phyloP scores from a whole-genome alignment of 805 yeast species.

The Saccharomycopsis fodiens region DNA sequence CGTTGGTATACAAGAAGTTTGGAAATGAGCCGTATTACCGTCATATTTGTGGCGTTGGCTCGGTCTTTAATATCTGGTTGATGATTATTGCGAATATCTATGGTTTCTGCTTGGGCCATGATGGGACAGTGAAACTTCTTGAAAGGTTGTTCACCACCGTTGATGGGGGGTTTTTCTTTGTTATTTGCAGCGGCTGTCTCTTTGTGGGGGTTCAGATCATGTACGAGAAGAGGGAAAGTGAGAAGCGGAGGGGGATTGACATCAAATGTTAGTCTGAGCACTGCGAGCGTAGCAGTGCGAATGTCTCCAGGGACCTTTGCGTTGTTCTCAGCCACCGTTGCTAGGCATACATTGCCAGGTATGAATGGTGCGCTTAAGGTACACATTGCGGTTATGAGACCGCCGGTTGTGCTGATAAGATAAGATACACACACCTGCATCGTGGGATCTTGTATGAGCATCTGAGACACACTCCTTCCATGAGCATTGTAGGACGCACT shows the following conservation, averaged over 20 bases:
- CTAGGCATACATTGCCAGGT: no score
- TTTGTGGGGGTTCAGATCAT: conserved; percentile 86
- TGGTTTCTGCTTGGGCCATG: conserved; percentile 90
- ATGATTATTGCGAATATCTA: conserved; percentile 95
- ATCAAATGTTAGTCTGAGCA: conserved; percentile 59
- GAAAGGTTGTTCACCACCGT: conserved; percentile 64
- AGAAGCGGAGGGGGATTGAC: conserved; percentile 74
- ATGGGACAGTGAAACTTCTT: conserved; percentile 66
- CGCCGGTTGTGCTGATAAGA: no score
- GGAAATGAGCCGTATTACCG: conserved; percentile 60
- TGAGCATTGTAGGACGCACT: no score
- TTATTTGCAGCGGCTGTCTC: conserved; percentile 53
- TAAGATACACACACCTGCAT: no score
- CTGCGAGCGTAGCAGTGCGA: no score
- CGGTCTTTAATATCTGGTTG: conserved; percentile 87
- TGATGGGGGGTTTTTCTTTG: conserved; percentile 56
- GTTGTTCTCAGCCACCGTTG: no score
- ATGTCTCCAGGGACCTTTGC: no score
- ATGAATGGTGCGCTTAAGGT: no score
- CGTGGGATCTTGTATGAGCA: no score
- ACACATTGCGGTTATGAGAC: no score
- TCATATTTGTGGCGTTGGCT: conserved; percentile 79
- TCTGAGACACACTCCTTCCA: no score
- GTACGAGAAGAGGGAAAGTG: conserved; percentile 88
- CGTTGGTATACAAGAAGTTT: conserved; percentile 30